Percentiles rank a stretch among this genome's conserved stretches.
Evolutionary conservation across 1,284 basidiomycete species (phyloP).

Genomic region (Sutorius eximius): DNA sequence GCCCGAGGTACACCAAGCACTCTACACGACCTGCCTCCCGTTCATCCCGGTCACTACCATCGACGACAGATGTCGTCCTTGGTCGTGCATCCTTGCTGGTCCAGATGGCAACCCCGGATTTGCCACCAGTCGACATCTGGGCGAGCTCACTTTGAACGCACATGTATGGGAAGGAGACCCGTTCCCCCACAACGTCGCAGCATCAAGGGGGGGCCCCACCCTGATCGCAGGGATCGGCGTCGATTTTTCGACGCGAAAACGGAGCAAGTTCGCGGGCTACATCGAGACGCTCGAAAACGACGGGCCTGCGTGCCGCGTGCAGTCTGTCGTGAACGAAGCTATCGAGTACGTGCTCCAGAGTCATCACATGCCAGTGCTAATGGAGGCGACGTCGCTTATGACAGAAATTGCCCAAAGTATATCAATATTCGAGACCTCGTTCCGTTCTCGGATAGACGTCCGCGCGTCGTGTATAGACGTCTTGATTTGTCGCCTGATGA

Average conservation of each 20-base stretch:
- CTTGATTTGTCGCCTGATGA: constrained; percentile 37
- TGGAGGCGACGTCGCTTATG: neutral
- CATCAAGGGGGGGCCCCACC: constrained; percentile 19
- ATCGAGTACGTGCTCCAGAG: constrained; percentile 44
- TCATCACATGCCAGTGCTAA: neutral
- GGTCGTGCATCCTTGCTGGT: constrained; percentile 40
- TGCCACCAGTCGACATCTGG: constrained; percentile 41
- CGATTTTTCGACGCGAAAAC: constrained; percentile 54
- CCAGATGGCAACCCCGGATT: constrained; percentile 42
- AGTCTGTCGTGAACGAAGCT: constrained; percentile 52
- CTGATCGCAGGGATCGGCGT: constrained; percentile 61
- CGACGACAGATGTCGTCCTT: constrained; percentile 38
- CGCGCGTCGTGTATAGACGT: constrained; percentile 39
- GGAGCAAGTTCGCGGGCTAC: constrained; percentile 63
- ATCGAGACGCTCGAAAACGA: constrained; percentile 35
- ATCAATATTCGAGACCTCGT: constrained; percentile 54
- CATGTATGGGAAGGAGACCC: constrained; percentile 59
- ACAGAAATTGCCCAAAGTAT: constrained; percentile 68
- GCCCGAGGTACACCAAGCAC: constrained; percentile 38
- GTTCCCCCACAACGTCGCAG: constrained; percentile 39
- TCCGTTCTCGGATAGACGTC: constrained; percentile 40
- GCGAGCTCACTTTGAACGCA: constrained; percentile 44
- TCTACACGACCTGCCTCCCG: constrained; percentile 37
- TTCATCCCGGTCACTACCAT: constrained; percentile 44
- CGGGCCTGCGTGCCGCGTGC: constrained; percentile 17